Evolutionary conservation across 768 basidiomycete species (phyloP).

Genomic region (Galerina sulciceps): DNA sequence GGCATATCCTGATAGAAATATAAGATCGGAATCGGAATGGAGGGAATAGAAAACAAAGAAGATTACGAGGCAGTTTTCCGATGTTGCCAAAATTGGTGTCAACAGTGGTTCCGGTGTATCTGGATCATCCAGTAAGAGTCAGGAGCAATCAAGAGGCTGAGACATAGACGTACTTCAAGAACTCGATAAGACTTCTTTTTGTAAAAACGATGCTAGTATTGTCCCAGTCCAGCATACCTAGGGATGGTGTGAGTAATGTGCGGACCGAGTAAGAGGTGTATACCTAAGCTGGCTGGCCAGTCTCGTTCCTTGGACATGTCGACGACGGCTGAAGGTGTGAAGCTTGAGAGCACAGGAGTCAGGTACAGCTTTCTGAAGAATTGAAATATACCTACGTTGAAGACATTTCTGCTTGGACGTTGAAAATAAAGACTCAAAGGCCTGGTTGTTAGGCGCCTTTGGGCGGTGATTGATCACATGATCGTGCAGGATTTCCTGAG

Average conservation of each 20-base stretch:
- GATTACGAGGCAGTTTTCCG: constrained; percentile 73
- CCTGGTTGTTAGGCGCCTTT: constrained; percentile 7
- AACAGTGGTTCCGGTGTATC: constrained; percentile 75
- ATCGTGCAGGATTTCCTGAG: too few relatives aligned
- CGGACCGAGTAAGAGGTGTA: not conserved
- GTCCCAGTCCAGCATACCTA: constrained; percentile 86
- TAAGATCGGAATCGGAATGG: not conserved
- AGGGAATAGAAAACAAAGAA: constrained; percentile 14
- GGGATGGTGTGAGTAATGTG: not conserved
- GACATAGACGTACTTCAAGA: constrained; percentile 62
- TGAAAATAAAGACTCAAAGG: not conserved
- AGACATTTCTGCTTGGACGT: constrained; percentile 35
- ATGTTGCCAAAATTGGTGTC: constrained; percentile 79
- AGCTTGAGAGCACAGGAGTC: constrained; percentile 39
- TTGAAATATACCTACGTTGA: constrained; percentile 37
- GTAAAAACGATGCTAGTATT: constrained; percentile 77
- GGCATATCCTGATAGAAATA: constrained; percentile 59
- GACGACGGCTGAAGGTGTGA: constrained; percentile 56
- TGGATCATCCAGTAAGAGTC: constrained; percentile 28
- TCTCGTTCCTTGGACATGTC: constrained; percentile 73
- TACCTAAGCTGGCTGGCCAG: constrained; percentile 73
- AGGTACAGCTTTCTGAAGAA: not conserved
- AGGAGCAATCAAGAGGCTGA: not conserved
- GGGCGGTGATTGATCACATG: constrained; percentile 10
- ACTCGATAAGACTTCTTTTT: constrained; percentile 76